phyloP scores from a whole-genome alignment of 2,329 filamentous ascomycete species.

The Calonectria pteridis region DNA sequence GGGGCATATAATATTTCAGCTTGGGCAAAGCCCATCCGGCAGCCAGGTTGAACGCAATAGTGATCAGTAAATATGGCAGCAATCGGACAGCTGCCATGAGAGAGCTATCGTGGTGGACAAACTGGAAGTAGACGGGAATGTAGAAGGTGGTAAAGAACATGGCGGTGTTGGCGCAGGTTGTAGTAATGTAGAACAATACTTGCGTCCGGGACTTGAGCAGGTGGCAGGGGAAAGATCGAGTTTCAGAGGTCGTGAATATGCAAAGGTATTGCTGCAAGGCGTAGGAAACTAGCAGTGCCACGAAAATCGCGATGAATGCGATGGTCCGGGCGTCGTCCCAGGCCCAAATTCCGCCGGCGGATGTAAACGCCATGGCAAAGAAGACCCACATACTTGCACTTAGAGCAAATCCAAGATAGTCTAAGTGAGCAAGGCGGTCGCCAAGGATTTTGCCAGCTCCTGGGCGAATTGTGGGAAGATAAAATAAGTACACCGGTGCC shows the following conservation, averaged over 20 bases:
- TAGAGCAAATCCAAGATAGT: background rate
- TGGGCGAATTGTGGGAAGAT: background rate
- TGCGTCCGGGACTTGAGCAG: background rate
- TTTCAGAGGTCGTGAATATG: background rate
- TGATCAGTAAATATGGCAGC: background rate
- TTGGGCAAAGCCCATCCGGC: background rate
- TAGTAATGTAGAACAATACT: background rate
- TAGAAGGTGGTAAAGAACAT: background rate
- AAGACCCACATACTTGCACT: background rate
- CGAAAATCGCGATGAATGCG: background rate
- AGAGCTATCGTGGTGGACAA: background rate
- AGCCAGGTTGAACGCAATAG: background rate
- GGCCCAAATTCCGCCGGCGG: background rate
- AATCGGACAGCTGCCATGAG: background rate
- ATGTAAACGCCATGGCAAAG: background rate
- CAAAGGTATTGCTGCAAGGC: background rate
- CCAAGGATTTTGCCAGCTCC: background rate
- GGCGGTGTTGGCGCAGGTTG: background rate
- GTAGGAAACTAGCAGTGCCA: background rate
- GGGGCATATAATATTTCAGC: background rate
- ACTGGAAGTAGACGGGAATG: background rate
- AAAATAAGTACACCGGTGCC: background rate
- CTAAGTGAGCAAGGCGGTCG: background rate
- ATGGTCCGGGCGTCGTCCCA: background rate
- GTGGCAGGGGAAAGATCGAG: background rate